phyloP scores from a whole-genome alignment of 2,329 filamentous ascomycete species.

The Huntiella abstrusa region DNA sequence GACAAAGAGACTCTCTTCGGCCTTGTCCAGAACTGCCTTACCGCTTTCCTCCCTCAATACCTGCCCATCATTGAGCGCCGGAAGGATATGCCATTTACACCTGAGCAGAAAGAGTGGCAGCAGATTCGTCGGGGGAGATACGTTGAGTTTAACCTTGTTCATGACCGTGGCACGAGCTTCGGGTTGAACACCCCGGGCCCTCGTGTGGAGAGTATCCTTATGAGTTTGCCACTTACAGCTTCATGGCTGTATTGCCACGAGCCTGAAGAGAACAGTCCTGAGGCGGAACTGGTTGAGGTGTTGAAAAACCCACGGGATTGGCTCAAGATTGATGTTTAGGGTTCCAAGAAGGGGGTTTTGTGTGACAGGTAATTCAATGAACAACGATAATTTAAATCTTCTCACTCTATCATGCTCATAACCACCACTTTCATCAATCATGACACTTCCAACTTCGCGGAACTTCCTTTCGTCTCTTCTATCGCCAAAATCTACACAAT shows the following conservation, averaged over 20 bases:
- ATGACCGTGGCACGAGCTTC: conserved; percentile 88
- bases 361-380: background rate
- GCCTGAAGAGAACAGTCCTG: conserved; percentile 53
- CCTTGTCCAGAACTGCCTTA: conserved; percentile 70
- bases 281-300: conserved; percentile 64
- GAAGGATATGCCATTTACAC: conserved; percentile 81
- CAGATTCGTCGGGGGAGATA: conserved; percentile 87
- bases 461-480: conserved; percentile 5
- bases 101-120: conserved; percentile 86
- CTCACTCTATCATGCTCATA: background rate
- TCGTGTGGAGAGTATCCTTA: conserved; percentile 87
- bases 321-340: conserved; percentile 25
- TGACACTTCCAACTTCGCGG: conserved; percentile 6
- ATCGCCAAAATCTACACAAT: background rate
- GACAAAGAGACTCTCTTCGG: conserved; percentile 79
- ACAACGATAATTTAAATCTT: background rate
- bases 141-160: conserved; percentile 95
- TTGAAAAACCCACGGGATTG: conserved; percentile 46
- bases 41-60: conserved; percentile 78
- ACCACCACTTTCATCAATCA: conserved; percentile 17
- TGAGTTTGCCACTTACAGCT: conserved; percentile 87
- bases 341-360: background rate
- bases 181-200: conserved; percentile 83
- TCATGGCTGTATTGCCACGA: conserved; percentile 93
- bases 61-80: conserved; percentile 71